phyloP scores from a whole-genome alignment of 768 basidiomycete species.

The Sarcodon aspratus region DNA sequence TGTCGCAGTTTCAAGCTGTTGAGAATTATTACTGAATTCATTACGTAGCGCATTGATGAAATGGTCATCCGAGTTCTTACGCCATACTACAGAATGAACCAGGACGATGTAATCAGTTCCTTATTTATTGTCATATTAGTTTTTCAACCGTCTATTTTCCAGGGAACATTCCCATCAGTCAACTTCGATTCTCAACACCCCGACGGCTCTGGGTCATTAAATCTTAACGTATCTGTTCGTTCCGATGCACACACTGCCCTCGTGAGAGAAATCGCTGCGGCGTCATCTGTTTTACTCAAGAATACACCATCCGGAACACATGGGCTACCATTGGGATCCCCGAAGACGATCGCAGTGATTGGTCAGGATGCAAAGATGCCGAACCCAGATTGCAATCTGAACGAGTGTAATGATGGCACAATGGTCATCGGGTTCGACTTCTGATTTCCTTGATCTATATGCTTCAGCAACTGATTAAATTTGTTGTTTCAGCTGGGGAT shows the following conservation, averaged over 20 bases:
- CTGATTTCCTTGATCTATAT: background rate
- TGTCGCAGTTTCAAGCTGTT: background rate
- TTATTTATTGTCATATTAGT: too few relatives aligned
- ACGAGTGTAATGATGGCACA: constrained; percentile 26
- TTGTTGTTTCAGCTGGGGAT: constrained; percentile 13
- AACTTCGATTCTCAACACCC: constrained; percentile 45
- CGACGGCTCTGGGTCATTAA: constrained; percentile 22
- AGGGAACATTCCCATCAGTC: constrained; percentile 34
- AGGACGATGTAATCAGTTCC: background rate
- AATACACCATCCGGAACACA: constrained; percentile 28
- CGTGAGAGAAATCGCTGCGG: constrained; percentile 44
- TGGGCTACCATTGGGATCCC: constrained; percentile 30
- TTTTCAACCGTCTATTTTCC: background rate
- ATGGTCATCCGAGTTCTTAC: background rate
- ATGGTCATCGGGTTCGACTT: constrained; percentile 13
- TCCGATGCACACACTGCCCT: constrained; percentile 9
- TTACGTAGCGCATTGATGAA: background rate
- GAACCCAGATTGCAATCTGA: constrained; percentile 35
- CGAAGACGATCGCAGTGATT: constrained; percentile 42
- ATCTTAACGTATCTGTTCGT: constrained; percentile 18
- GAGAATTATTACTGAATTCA: background rate
- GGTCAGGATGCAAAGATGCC: constrained; percentile 46
- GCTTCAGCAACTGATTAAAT: background rate
- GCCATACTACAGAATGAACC: background rate
- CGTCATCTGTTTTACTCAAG: constrained; percentile 54